Conservation (phyloP, 345 rosid genomes). For the Gossypium raimondii region DNA sequence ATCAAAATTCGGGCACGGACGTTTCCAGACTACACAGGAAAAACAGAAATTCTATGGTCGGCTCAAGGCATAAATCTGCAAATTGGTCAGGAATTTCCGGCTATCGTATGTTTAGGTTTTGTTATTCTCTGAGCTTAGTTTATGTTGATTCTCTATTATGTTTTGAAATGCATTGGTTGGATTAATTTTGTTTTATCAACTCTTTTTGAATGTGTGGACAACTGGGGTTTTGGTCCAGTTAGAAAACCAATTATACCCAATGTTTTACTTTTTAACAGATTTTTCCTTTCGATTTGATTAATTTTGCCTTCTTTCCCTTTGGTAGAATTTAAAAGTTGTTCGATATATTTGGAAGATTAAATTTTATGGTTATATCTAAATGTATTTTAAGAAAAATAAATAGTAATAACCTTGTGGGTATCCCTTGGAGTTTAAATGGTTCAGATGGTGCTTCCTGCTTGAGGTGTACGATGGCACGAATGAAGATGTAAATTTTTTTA, state of each 20-base stretch:
- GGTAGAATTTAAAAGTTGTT: too few species aligned
- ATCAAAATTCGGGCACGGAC: constrained; percentile 30
- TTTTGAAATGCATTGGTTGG: background rate
- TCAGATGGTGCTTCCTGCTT: too few species aligned
- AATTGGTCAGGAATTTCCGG: background rate
- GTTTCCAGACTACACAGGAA: constrained; percentile 68
- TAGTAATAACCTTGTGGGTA: too few species aligned
- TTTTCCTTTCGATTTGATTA: too few species aligned
- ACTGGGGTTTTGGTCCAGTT: background rate
- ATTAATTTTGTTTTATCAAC: background rate
- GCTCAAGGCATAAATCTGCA: constrained; percentile 41
- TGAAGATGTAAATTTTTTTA: too few species aligned
- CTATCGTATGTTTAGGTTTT: background rate
- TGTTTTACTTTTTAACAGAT: background rate
- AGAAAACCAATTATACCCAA: background rate
- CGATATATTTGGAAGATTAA: too few species aligned
- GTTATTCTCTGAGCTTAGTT: background rate
- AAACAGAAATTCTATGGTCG: constrained; percentile 59
- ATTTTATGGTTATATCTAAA: too few species aligned
- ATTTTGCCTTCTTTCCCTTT: too few species aligned
- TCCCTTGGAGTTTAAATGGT: too few species aligned
- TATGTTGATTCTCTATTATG: background rate
- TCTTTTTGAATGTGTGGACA: background rate
- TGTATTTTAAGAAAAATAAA: too few species aligned
- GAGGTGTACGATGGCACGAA: too few species aligned